Base-by-base conservation (phyloP, 129 eudicot species). In the Flaveria sonorensis region DNA sequence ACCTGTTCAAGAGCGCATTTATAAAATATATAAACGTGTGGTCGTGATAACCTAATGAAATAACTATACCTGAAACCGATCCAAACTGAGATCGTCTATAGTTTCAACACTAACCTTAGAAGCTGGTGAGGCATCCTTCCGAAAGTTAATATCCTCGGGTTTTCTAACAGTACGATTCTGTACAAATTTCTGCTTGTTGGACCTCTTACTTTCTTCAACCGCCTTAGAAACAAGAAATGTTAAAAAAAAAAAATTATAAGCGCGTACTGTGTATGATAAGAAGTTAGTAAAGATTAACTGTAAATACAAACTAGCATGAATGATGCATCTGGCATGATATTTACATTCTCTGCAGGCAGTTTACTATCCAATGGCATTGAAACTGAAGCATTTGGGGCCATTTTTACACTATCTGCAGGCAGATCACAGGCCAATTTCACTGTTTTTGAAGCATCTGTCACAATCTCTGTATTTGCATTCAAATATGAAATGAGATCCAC, bases 51-150 rank as follows among this genome's bases (percentile, higher is more conserved):
- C 23, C 20, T 6, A 24, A 55, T 7, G 64, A 11, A 47, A 65
- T 45, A 1, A 9, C 45, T 72, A 40, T 84, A 82, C 96, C 86
- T 66, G 70, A 57, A 76, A 83, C 60, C 73, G 43, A 55, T 62
- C 88, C 13, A 79, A 83, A 24, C 73, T 81, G 70, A 60, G 79
- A 40, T 88, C 91, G 46, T 86, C 91, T 70, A 56, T 65, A 11
- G 79, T 73, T 84, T 78, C 96, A 79, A 50, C 48, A 48, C 67
- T 55, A 59, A 75, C 74, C 57, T 77, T 93, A 73, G 84, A 39
- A 83, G 68, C 51, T 10, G 83, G 26, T 63, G 88, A 40, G 72
- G 84, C 70, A 9, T 82, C 79, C 83, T 68, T 86, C 78, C 79
- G 87, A 67, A 73, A 53, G 73, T 81, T 68, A 30, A 46, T 39